These are phyloP conservation scores for Zanthoxylum bungeanum DNA, from an alignment of 345 rosid genomes.

Conservation along the genomic window DNA sequence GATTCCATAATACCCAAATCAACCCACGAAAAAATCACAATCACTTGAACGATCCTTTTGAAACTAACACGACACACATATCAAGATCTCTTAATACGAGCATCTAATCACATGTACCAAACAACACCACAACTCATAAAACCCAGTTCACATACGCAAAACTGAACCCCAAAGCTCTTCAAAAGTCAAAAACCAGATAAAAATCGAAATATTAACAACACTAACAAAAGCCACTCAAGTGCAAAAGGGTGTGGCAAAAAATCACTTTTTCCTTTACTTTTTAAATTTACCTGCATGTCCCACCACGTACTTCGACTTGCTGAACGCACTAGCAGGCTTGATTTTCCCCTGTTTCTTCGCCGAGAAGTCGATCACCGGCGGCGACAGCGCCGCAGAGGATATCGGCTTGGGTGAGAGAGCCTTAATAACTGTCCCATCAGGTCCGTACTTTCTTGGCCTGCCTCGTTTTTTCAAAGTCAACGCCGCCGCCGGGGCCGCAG, in stretches of 20 bases:
- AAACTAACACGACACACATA: slow-evolving; percentile 16
- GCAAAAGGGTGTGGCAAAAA: not conserved
- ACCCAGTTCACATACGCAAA: slow-evolving; percentile 19
- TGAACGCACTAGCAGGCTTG: slow-evolving; percentile 55
- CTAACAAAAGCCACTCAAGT: not conserved
- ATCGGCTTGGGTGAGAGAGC: slow-evolving; percentile 90
- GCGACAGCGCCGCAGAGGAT: slow-evolving; percentile 76
- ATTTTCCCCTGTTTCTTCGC: slow-evolving; percentile 65
- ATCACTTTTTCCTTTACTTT: not conserved
- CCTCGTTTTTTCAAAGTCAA: slow-evolving; percentile 78
- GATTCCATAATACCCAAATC: slow-evolving; percentile 43
- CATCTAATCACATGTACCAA: slow-evolving; percentile 36
- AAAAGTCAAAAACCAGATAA: not conserved
- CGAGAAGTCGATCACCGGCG: slow-evolving; percentile 91
- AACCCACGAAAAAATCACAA: slow-evolving; percentile 22
- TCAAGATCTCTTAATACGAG: slow-evolving; percentile 30
- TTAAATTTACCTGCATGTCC: slow-evolving; percentile 58
- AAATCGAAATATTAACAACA: not conserved
- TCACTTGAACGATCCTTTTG: slow-evolving; percentile 24
- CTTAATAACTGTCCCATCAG: slow-evolving; percentile 60
- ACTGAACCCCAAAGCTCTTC: slow-evolving; percentile 14
- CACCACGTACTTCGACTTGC: slow-evolving; percentile 62
- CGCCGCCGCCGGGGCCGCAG: slow-evolving; percentile 27
- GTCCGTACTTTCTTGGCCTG: slow-evolving; percentile 89
- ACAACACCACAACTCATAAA: slow-evolving; percentile 8